Base-by-base conservation (phyloP, 495 filamentous ascomycete species). In the Aspergillus hancockii region DNA sequence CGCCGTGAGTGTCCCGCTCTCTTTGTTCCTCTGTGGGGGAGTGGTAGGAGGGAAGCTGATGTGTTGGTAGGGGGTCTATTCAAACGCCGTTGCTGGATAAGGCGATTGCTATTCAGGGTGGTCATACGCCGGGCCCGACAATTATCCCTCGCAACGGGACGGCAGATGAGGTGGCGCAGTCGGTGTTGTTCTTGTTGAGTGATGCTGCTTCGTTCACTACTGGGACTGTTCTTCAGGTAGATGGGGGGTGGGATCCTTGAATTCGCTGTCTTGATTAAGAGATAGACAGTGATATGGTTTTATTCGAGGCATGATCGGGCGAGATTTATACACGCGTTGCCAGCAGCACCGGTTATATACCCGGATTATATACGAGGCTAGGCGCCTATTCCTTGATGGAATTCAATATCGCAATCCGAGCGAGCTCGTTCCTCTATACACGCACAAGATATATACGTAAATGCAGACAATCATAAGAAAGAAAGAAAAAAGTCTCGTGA, bases 121-220 rank as follows among this genome's bases (percentile, higher is more conserved):
- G 62, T 8, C 61, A 71, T 49, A 55, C 57, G 49, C 65, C 63
- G 25, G 68, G 71, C 55, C 72, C 72, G 22, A 79, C 69, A 18
- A 69, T 73, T 9, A 75, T 85, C 61, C 69, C 68, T 54, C 73
- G 78, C 45, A 71, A 57, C 61, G 81, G 75, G 31, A 74, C 63
- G 55, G 70, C 74, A 38, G 74, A 80, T 2, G 83, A 86, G 61
- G 76, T 84, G 5, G 83, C 82, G 0, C 67, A 74, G 49, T 64
- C 82, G 50, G 78, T 87, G 56, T 73, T 76, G 12, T 88, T 83
- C 54, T 61, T 87, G 51, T 66, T 87, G 51, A 79, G 83, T 57
- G 82, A 82, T 55, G 83, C 80, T 12, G 72, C 75, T 46, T 78
- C 73, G 31, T 87, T 82, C 67, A 79, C 81, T 16, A 86, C 84